Percentiles rank a stretch among this genome's conserved stretches.
phyloP scores from a whole-genome alignment of 371 early-diverging fungal species.

The Mortierella sp. region DNA sequence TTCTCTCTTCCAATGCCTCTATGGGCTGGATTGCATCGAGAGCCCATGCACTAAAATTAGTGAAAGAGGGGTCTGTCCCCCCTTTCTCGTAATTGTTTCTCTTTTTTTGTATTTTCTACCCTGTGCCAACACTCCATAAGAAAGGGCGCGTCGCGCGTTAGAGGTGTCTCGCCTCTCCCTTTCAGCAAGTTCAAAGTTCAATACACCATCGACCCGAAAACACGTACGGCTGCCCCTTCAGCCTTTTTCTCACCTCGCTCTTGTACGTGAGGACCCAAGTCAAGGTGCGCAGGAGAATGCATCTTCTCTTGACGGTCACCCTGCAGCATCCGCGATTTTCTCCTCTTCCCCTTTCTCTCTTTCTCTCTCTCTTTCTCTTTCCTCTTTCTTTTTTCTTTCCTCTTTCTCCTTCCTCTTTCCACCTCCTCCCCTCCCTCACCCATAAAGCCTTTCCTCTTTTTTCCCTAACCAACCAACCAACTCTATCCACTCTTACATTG shows the following conservation, averaged over 20 bases:
- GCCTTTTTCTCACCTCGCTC: too few species aligned
- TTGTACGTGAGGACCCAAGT: background rate
- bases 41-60: conserved; percentile 15
- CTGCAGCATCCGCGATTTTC: background rate
- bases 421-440: background rate
- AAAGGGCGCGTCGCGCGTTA: background rate
- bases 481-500: background rate
- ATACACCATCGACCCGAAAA: background rate
- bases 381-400: background rate
- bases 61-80: background rate
- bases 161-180: background rate
- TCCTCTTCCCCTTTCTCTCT: background rate
- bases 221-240: background rate
- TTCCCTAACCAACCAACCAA: background rate
- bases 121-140: background rate
- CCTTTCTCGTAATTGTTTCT: background rate
- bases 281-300: background rate
- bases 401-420: conserved; percentile 15
- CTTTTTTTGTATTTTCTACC: background rate
- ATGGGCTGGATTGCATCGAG: background rate
- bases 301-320: background rate
- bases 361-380: background rate
- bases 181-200: background rate
- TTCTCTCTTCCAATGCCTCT: background rate
- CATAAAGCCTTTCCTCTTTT: background rate